Base-by-base conservation (phyloP, 2,329 filamentous ascomycete genomes). In the Sporothrix humicola region DNA sequence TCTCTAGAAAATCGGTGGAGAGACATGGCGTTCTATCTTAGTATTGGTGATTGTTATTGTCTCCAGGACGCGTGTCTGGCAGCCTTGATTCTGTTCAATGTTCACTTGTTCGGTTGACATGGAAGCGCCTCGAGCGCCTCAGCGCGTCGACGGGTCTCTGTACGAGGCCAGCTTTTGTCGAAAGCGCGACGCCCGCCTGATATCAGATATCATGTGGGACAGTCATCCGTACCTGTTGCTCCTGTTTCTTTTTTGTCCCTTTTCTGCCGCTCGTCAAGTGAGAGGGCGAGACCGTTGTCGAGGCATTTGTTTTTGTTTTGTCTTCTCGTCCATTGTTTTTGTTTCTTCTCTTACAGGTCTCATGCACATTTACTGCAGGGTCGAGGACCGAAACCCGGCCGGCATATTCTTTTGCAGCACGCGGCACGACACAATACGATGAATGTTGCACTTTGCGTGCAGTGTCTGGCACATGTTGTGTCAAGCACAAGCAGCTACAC, bases 381-480 rank as follows among this genome's bases (percentile, higher is more conserved):
- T 37, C 56, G 37, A 44, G n/a, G 23, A 63, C 59, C 13, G 37
- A 63, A 63, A 12, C 37, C 31, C 26, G 17, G 37, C 31, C 31
- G 17, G 58, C 58, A 44, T 46, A 31, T 23, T 42, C 13, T 0
- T 13, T 37, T 37, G 31, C 31, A 37, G 5, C 7, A 37, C 31
- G 31, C 31, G 31, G 31, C 31, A 37, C 31, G 5, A 37, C 31
- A 37, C 31, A 37, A 37, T 3, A 37, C 31, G 5, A 1, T 10
- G 15, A 2, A 48, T 9, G 9, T 12, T 48, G n/a, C 44, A 65
- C 63, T 50, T n/a, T n/a, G n/a, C n/a, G n/a, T n/a, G n/a, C n/a
- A n/a, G n/a, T n/a, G 44, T 66, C 61, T 52, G 48, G 59, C 61
- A 66, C 48, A 58, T 68, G 71, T 68, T 20, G 59, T 72, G 61